A percentile compares a stretch with the other conserved stretches of the same genome.
These are phyloP conservation scores for Hyparrhenia diplandra DNA, from an alignment of 176 grass and related monocot genomes.

Conservation along the genomic window DNA sequence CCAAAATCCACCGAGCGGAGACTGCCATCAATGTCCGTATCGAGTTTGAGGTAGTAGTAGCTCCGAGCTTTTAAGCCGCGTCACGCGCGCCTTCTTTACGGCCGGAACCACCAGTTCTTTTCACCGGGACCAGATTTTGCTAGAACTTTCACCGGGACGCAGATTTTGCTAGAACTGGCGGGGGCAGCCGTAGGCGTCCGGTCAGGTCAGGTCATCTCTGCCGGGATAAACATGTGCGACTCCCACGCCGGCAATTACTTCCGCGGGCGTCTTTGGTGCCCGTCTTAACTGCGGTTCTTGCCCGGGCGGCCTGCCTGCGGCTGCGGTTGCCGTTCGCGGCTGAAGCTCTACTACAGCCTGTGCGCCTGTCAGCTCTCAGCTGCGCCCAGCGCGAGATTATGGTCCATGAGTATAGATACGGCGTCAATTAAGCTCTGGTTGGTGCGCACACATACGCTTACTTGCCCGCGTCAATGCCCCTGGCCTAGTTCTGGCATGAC, in stretches of 20 bases:
- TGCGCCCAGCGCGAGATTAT: slow-evolving; percentile 22
- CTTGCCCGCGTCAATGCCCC: slow-evolving; percentile 36
- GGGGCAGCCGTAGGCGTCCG: slow-evolving; percentile 9
- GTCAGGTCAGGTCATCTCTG: slow-evolving; percentile 43
- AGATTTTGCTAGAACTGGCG: not conserved
- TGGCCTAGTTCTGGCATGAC: slow-evolving; percentile 51
- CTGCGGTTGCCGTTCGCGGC: slow-evolving; percentile 37
- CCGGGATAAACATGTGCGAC: slow-evolving; percentile 39
- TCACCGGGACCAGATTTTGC: too few relatives aligned
- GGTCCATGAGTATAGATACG: slow-evolving; percentile 31
- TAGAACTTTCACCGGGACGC: slow-evolving; percentile 19
- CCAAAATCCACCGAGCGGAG: slow-evolving; percentile 32
- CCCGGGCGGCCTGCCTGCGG: not conserved
- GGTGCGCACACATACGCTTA: slow-evolving; percentile 22
- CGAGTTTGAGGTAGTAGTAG: slow-evolving; percentile 18
- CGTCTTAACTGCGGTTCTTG: slow-evolving; percentile 33
- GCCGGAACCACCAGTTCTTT: slow-evolving; percentile 14
- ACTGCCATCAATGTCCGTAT: slow-evolving; percentile 36
- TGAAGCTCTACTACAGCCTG: slow-evolving; percentile 26
- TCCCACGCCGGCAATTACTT: slow-evolving; percentile 38
- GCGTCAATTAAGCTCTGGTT: slow-evolving; percentile 36
- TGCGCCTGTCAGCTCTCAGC: not conserved
- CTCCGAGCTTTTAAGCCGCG: slow-evolving; percentile 42
- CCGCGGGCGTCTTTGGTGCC: slow-evolving; percentile 45
- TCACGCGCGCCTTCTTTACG: slow-evolving; percentile 43